Evolutionary conservation across 805 yeast genomes (phyloP).

Genomic region (Nakazawaea ernobii): DNA sequence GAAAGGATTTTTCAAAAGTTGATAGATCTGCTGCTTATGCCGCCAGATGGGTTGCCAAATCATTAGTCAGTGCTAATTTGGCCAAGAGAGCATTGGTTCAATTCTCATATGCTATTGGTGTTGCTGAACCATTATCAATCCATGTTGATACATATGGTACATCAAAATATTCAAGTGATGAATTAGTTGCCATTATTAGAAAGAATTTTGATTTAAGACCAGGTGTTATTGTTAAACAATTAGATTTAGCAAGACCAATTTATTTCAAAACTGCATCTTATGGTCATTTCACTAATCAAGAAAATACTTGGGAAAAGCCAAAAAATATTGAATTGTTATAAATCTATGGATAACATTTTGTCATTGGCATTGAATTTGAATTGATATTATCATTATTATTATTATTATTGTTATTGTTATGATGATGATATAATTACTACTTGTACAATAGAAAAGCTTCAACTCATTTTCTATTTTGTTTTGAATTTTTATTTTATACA

Average conservation of each 20-base stretch:
- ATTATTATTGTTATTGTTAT: too few species aligned
- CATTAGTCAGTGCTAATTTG: constrained; percentile 88
- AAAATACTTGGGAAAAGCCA: constrained; percentile 98
- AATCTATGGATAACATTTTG: too few species aligned
- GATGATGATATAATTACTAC: too few species aligned
- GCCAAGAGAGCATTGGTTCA: constrained; percentile 97
- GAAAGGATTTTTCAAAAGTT: constrained; percentile 99
- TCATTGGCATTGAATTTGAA: too few species aligned
- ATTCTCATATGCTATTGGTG: constrained; percentile 99
- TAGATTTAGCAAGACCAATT: constrained; percentile 98
- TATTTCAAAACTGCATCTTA: constrained; percentile 98
- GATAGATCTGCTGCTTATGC: constrained; percentile 99
- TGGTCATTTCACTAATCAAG: constrained; percentile 99
- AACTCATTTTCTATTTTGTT: constrained; percentile 5
- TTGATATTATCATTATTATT: too few species aligned
- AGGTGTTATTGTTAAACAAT: constrained; percentile 95
- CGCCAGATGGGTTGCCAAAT: constrained; percentile 99
- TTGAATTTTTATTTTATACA: neutral
- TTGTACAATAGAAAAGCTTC: constrained; percentile 3
- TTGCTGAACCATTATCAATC: constrained; percentile 97
- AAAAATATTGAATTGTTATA: constrained; percentile 62
- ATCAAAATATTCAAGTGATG: constrained; percentile 80
- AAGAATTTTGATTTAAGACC: constrained; percentile 99
- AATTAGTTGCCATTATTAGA: constrained; percentile 86
- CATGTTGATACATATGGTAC: constrained; percentile 98